Conservation (phyloP, 202 grass and related monocot genomes). For the Panicum virgatum region DNA sequence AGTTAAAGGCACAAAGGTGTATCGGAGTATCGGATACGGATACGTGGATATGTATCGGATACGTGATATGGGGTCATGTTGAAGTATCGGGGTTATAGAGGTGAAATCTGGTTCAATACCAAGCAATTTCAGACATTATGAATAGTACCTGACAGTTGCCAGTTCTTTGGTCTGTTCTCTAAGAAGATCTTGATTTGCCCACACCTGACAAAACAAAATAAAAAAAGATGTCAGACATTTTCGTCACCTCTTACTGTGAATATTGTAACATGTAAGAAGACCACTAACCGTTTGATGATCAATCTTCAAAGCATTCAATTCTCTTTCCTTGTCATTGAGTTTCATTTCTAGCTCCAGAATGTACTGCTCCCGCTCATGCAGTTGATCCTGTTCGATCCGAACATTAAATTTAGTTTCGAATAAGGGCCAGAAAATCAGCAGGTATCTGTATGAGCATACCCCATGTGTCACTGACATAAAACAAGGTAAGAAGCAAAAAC, state of each 20-base stretch:
- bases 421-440: neutral
- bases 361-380: constrained; percentile 86
- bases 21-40: too few species aligned
- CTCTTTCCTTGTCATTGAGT: constrained; percentile 76
- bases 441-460: neutral
- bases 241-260: neutral
- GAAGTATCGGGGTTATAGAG: too few species aligned
- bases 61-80: too few species aligned
- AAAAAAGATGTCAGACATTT: neutral
- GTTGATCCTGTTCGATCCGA: constrained; percentile 66
- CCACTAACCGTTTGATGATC: constrained; percentile 85
- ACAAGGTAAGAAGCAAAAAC: neutral
- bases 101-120: neutral
- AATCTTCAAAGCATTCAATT: constrained; percentile 77
- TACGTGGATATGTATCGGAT: too few species aligned
- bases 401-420: constrained; percentile 12
- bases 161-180: constrained; percentile 98
- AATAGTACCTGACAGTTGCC: constrained; percentile 67
- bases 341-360: constrained; percentile 90
- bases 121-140: constrained; percentile 5
- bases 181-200: constrained; percentile 96
- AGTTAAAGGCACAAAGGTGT: too few species aligned
- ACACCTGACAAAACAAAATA: constrained; percentile 57
- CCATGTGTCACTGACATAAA: neutral
- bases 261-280: constrained; percentile 23